Percentiles rank a stretch among this genome's conserved stretches.
Conservation (phyloP, 2,329 filamentous ascomycete genomes). For the Aplosporella prunicola region DNA sequence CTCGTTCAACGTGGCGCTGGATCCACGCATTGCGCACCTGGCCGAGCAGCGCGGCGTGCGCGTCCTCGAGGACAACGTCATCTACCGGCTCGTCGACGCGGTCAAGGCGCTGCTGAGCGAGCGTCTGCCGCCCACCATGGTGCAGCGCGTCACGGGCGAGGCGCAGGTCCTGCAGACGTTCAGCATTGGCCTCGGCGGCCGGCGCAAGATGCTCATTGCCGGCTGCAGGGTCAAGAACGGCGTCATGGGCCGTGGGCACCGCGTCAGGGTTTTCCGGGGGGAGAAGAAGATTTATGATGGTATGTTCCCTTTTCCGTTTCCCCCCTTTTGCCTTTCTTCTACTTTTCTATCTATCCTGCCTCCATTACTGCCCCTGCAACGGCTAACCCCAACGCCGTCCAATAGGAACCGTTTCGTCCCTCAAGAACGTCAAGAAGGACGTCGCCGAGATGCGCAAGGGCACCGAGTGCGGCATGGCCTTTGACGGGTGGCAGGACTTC, state of each 20-base stretch:
- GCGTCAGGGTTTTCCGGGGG: conserved; percentile 60
- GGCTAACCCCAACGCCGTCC: not conserved
- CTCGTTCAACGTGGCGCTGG: conserved; percentile 72
- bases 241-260: conserved; percentile 50
- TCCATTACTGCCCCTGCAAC: conserved; percentile 6
- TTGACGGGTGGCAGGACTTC: conserved; percentile 71
- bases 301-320: conserved; percentile 39
- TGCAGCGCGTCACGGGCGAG: conserved; percentile 69
- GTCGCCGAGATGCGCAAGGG: conserved; percentile 84
- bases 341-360: conserved; percentile 7
- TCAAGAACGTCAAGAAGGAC: conserved; percentile 91
- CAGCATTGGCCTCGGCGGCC: conserved; percentile 67
- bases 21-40: conserved; percentile 56
- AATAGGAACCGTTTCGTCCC: conserved; percentile 67
- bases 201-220: conserved; percentile 64
- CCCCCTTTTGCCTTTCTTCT: conserved; percentile 2
- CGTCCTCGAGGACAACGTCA: conserved; percentile 78
- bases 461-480: conserved; percentile 83
- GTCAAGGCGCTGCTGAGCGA: conserved; percentile 59
- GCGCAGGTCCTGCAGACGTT: conserved; percentile 79
- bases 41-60: conserved; percentile 64
- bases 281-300: conserved; percentile 71
- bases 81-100: conserved; percentile 70
- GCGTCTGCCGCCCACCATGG: conserved; percentile 57
- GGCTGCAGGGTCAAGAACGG: conserved; percentile 85